phyloP scores from a whole-genome alignment of 805 yeast genomes.

The Tetrapisispora nanseiensis region DNA sequence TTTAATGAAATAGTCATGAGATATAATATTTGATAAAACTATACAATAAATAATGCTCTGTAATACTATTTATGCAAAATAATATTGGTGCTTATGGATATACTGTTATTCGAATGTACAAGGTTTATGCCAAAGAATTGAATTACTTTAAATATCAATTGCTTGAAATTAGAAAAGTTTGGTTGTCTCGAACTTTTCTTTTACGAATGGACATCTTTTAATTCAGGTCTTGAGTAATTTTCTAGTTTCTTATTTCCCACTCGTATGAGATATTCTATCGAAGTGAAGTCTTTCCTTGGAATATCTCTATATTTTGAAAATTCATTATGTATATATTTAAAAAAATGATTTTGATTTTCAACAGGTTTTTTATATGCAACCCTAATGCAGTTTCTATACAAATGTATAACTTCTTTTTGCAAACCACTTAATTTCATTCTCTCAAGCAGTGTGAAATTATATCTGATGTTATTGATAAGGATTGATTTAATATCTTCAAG shows the following conservation, averaged over 20 bases:
- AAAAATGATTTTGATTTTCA: conserved; percentile 37
- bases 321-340: conserved; percentile 44
- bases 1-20: too few relatives aligned
- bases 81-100: too few relatives aligned
- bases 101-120: too few relatives aligned
- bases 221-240: conserved; percentile 58
- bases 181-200: conserved; percentile 1
- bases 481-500: too few relatives aligned
- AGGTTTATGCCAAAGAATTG: too few relatives aligned
- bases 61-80: too few relatives aligned
- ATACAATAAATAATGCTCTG: too few relatives aligned
- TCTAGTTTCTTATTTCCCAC: conserved; percentile 65
- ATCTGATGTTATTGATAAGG: background rate
- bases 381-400: conserved; percentile 41
- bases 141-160: too few relatives aligned
- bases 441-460: conserved; percentile 11
- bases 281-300: conserved; percentile 69
- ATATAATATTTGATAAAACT: too few relatives aligned
- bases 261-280: conserved; percentile 76
- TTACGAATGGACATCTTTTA: conserved; percentile 46
- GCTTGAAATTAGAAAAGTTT: too few relatives aligned
- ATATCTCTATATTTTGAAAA: conserved; percentile 49
- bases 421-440: conserved; percentile 35
- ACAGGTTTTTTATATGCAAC: conserved; percentile 38
- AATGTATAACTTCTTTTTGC: conserved; percentile 42